Evolutionary conservation across 495 filamentous ascomycete species (phyloP).

Genomic region (Xylaria nigripes): DNA sequence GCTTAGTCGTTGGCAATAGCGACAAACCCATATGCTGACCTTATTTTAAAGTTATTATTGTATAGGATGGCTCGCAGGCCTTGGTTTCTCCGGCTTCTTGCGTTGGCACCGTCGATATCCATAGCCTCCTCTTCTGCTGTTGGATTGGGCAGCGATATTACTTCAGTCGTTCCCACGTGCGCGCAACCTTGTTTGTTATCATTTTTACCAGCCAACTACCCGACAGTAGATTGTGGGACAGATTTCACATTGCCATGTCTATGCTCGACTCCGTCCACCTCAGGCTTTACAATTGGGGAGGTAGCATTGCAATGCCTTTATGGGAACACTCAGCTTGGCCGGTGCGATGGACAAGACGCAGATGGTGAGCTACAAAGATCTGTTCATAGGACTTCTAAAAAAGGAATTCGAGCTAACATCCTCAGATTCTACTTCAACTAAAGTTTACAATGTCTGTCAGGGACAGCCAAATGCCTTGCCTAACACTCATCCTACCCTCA

Average conservation of each 20-base stretch:
- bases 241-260: conserved; percentile 51
- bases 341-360: conserved; percentile 30
- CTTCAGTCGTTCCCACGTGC: conserved; percentile 52
- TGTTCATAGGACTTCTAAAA: background rate
- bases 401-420: conserved; percentile 15
- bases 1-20: background rate
- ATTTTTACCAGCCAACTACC: conserved; percentile 55
- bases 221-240: conserved; percentile 38
- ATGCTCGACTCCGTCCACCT: conserved; percentile 49
- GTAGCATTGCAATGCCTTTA: conserved; percentile 56
- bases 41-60: conserved; percentile 30
- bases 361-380: conserved; percentile 26
- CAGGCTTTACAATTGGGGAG: conserved; percentile 63
- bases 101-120: conserved; percentile 28
- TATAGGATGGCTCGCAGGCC: conserved; percentile 39
- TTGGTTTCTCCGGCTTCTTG: conserved; percentile 23
- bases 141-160: conserved; percentile 35
- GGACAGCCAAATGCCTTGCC: conserved; percentile 43
- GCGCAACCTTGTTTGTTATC: conserved; percentile 53
- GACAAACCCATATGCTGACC: conserved; percentile 17
- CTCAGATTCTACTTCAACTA: conserved; percentile 26
- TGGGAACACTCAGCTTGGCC: conserved; percentile 35
- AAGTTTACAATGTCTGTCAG: conserved; percentile 52
- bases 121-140: conserved; percentile 20
- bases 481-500: conserved; percentile 53